A percentile compares a stretch with the other conserved stretches of the same genome.
Conservation (phyloP, 108 stramenopile genomes). For the Fragilaria crotonensis region DNA sequence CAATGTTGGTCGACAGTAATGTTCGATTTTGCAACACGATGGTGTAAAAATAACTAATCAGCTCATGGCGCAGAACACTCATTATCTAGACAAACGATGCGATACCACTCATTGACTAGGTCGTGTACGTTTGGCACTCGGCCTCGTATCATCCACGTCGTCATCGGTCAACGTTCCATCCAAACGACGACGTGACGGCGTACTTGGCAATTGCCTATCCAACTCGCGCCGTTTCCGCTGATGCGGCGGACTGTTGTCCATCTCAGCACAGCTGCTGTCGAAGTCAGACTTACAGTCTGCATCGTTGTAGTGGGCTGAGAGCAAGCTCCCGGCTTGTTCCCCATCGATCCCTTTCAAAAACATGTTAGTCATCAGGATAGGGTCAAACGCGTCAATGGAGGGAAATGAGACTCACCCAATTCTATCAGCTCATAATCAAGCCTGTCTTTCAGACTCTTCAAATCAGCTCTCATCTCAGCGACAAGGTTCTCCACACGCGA, state of each 20-base stretch:
- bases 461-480: conserved; percentile 71
- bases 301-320: neutral
- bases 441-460: conserved; percentile 56
- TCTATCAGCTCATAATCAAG: conserved; percentile 60
- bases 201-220: too few species aligned
- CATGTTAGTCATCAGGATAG: neutral
- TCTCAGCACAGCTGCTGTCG: neutral
- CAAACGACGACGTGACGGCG: neutral
- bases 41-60: too few species aligned
- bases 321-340: neutral
- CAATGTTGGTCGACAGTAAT: too few species aligned
- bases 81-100: too few species aligned
- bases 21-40: too few species aligned
- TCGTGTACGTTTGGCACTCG: neutral
- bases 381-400: neutral
- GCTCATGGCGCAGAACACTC: too few species aligned
- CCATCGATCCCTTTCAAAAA: neutral
- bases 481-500: conserved; percentile 53
- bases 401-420: conserved; percentile 28
- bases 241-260: neutral
- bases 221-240: neutral
- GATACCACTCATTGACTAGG: neutral
- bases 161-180: neutral
- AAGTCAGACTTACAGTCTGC: neutral
- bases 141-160: neutral